Evolutionary conservation across 164 flowering plant genomes (phyloP).

Genomic region (Berberis thunbergii): DNA sequence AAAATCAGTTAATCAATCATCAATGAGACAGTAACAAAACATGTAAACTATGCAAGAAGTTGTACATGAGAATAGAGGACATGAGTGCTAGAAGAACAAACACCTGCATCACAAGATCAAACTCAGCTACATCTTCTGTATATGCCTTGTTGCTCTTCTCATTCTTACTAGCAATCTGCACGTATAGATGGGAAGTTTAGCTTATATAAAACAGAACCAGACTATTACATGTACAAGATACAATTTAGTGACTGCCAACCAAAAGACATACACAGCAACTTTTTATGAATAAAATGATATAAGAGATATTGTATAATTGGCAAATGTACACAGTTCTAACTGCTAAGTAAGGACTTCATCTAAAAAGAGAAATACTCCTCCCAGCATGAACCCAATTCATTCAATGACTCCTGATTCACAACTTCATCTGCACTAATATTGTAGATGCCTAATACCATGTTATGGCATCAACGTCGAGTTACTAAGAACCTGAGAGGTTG

Average conservation of each 20-base stretch:
- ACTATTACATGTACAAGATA: not conserved
- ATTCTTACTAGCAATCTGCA: slow-evolving; percentile 54
- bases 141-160: slow-evolving; percentile 32
- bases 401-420: too few species aligned
- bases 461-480: not conserved
- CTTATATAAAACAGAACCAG: not conserved
- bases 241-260: not conserved
- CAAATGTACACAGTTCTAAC: too few species aligned
- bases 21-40: not conserved
- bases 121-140: slow-evolving; percentile 61
- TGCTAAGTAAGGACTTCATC: too few species aligned
- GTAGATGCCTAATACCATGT: not conserved
- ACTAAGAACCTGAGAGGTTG: too few species aligned
- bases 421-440: not conserved
- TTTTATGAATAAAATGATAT: too few species aligned
- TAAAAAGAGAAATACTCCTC: too few species aligned
- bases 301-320: too few species aligned
- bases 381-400: too few species aligned
- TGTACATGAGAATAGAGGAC: not conserved
- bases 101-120: slow-evolving; percentile 95
- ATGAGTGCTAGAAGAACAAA: not conserved
- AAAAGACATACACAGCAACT: not conserved
- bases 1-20: not conserved
- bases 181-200: not conserved
- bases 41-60: not conserved